Conservation (phyloP, 73 alveolate species). For the Uronychia binucleata region DNA sequence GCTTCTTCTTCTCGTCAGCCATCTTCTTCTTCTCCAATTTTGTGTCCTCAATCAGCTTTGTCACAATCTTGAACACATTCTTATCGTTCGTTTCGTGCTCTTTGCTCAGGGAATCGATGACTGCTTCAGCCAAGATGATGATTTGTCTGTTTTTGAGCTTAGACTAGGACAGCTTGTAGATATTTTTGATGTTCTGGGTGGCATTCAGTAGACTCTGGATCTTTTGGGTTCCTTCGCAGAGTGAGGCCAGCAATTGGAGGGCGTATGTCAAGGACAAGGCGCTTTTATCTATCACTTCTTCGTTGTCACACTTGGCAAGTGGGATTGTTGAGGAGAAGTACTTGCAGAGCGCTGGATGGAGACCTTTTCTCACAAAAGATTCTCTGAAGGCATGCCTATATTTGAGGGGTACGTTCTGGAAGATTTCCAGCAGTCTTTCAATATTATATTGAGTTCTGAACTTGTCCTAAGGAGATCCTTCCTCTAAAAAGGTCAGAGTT, state of each 20-base stretch:
- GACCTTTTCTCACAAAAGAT: neutral
- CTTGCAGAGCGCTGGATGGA: neutral
- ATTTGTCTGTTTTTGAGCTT: constrained; percentile 31
- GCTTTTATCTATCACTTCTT: neutral
- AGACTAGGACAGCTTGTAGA: constrained; percentile 36
- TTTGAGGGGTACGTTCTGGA: constrained; percentile 10
- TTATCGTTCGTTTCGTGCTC: constrained; percentile 17
- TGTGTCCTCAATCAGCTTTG: constrained; percentile 9
- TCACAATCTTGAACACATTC: neutral
- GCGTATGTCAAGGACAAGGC: constrained; percentile 4
- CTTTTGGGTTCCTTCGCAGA: constrained; percentile 24
- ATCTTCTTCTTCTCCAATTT: constrained; percentile 35
- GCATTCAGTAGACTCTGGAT: constrained; percentile 20
- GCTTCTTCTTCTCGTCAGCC: constrained; percentile 48
- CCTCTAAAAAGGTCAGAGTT: no score
- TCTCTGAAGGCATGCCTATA: neutral
- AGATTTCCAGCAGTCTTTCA: constrained; percentile 37
- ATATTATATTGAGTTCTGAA: constrained; percentile 18
- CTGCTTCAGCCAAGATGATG: constrained; percentile 31
- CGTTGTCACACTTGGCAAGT: neutral
- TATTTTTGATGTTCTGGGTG: neutral
- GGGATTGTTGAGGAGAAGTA: neutral
- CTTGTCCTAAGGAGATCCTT: constrained; percentile 1
- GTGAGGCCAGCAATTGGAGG: constrained; percentile 16
- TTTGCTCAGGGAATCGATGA: constrained; percentile 29